Base-by-base conservation (phyloP, 208 protist genomes). In the Trypanosoma melophagium region DNA sequence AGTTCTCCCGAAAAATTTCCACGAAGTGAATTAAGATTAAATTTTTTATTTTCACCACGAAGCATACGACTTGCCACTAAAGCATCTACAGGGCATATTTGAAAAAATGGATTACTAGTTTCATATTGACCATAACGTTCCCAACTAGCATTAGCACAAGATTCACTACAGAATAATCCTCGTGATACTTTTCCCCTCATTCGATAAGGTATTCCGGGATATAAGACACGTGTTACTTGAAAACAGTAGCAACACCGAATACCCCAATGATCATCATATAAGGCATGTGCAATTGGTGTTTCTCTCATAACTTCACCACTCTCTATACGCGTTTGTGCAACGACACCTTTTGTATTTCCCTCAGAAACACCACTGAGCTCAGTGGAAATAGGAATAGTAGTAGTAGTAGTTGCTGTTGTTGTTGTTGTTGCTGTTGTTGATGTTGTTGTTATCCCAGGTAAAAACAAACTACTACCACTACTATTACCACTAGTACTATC, bases 101-200 rank as follows among this genome's bases (percentile, higher is more conserved):
- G 69, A 62, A 89, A 94, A 63, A 96, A 96, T 4, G 79, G 45
- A 69, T 92, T 86, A 21, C 66, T 55, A 28, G 63, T 79, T 69
- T 93, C 88, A 54, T 79, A 74, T 38, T 84, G 69, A 9, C 88
- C 87, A 73, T 91, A 93, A 71, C 77, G 65, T 53, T 78, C 69
- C 91, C 91, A 96, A 41, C 78, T 75, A 0, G 70, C 70, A 52
- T 58, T 64, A 13, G 82, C 86, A 60, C 89, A 94, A 17, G 44
- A 67, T 25, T 79, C 77, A 50, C 82, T 86, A 81, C 89, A 96
- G 71, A 94, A 96, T 31, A 96, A 79, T 25, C 91, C 91, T n/a
- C 91, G 83, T 25, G 79, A 80, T 57, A 86, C 81, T 58, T 79
- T 80, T 31, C 66, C 68, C 40, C 71, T 66, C 47, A 47, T 38